Evolutionary conservation across 2,329 filamentous ascomycete species (phyloP).

Genomic region (Botrytis porri): DNA sequence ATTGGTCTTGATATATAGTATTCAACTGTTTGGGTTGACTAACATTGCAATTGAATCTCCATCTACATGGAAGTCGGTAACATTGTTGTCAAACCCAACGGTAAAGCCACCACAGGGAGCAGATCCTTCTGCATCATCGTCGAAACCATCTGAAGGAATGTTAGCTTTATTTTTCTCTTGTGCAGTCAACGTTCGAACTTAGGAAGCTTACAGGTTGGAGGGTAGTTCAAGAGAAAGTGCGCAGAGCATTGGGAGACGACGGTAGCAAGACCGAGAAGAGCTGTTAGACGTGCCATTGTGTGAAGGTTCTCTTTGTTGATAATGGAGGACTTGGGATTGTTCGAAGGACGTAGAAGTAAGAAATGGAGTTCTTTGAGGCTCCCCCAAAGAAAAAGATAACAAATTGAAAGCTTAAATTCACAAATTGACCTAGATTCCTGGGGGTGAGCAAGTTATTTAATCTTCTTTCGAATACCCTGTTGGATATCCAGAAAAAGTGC

Average conservation of each 20-base stretch:
- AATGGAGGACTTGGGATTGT: not conserved
- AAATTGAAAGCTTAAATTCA: not conserved
- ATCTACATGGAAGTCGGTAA: slow-evolving; percentile 56
- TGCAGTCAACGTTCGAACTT: not conserved
- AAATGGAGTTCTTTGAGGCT: not conserved
- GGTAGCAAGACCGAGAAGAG: slow-evolving; percentile 20
- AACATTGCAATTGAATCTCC: slow-evolving; percentile 50
- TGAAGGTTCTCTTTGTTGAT: not conserved
- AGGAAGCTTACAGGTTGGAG: slow-evolving; percentile 40
- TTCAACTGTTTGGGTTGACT: not conserved
- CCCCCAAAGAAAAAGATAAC: not conserved
- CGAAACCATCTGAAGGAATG: slow-evolving; percentile 42
- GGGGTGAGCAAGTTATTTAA: slow-evolving; percentile 15
- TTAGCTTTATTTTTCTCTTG: slow-evolving; percentile 2
- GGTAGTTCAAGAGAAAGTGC: slow-evolving; percentile 53
- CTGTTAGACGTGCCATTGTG: slow-evolving; percentile 19
- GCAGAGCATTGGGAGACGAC: slow-evolving; percentile 42
- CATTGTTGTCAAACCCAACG: slow-evolving; percentile 47
- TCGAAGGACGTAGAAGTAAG: not conserved
- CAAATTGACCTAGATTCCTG: not conserved
- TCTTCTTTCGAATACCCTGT: not conserved
- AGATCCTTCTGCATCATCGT: slow-evolving; percentile 46
- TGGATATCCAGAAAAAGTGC: not conserved
- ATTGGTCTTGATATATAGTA: not conserved
- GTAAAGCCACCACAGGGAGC: slow-evolving; percentile 55